Evolutionary conservation across 1,139 yeast genomes (phyloP).

Genomic region (Kodamaea sp.): DNA sequence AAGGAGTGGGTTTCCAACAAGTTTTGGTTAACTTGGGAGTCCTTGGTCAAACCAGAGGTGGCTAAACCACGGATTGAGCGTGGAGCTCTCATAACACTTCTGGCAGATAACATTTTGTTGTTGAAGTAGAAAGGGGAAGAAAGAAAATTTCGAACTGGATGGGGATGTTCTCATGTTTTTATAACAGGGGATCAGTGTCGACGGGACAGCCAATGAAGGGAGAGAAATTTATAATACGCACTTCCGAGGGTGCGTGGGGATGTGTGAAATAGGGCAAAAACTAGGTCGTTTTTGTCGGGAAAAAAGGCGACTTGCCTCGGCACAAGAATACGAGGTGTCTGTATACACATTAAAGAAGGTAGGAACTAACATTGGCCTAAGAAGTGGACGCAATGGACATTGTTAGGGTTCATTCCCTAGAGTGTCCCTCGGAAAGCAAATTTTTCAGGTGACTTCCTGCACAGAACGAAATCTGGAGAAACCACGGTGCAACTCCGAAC

Average conservation of each 20-base stretch:
- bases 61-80: constrained; percentile 69
- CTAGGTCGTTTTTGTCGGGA: too few relatives aligned
- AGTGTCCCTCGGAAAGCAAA: constrained; percentile 9
- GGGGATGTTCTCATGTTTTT: constrained; percentile 10
- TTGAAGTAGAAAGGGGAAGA: constrained; percentile 8
- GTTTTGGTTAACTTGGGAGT: constrained; percentile 91
- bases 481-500: constrained; percentile 14
- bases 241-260: constrained; percentile 7
- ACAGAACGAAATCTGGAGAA: constrained; percentile 13
- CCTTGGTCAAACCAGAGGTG: constrained; percentile 75
- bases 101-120: constrained; percentile 41
- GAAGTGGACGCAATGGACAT: too few relatives aligned
- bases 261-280: too few relatives aligned
- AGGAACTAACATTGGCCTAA: too few relatives aligned
- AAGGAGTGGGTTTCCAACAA: constrained; percentile 84
- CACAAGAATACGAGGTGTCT: too few relatives aligned
- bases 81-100: constrained; percentile 34
- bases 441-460: constrained; percentile 12
- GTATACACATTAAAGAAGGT: too few relatives aligned
- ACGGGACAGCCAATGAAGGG: constrained; percentile 18
- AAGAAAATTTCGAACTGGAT: constrained; percentile 4
- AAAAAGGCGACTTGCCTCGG: too few relatives aligned
- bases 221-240: constrained; percentile 21
- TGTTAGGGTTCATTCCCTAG: too few relatives aligned
- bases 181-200: constrained; percentile 11